A percentile compares a stretch with the other conserved stretches of the same genome.
phyloP scores from a whole-genome alignment of 2,329 filamentous ascomycete genomes.

The Gnomoniopsis smithogilvyi region DNA sequence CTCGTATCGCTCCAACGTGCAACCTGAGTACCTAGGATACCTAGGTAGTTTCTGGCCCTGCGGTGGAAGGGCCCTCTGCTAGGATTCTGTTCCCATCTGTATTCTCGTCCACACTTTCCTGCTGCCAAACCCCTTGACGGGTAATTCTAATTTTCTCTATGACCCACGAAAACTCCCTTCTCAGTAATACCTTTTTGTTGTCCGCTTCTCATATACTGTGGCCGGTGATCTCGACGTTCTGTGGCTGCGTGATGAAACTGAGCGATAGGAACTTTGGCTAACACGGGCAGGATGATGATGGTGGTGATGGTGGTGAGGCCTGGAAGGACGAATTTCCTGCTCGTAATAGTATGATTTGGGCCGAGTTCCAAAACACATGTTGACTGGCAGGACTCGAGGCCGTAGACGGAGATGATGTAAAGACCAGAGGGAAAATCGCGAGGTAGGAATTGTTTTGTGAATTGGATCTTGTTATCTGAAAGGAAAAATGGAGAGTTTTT shows the following conservation, averaged over 20 bases:
- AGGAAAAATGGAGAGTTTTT: too few species aligned
- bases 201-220: not conserved
- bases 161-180: not conserved
- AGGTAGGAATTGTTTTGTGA: too few species aligned
- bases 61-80: too few species aligned
- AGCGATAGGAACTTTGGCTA: not conserved
- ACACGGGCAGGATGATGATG: not conserved
- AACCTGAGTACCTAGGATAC: too few species aligned
- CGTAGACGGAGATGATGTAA: not conserved
- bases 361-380: not conserved
- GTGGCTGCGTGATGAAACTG: not conserved
- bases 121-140: too few species aligned
- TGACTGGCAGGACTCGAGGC: not conserved
- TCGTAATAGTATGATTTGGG: not conserved
- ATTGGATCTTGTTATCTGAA: too few species aligned
- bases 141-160: too few species aligned
- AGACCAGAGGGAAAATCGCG: too few species aligned
- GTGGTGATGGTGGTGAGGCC: not conserved
- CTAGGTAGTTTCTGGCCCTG: too few species aligned
- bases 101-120: too few species aligned
- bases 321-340: not conserved
- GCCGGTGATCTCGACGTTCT: not conserved
- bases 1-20: too few species aligned
- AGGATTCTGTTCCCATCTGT: too few species aligned
- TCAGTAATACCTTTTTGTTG: constrained; percentile 1